phyloP scores from a whole-genome alignment of 1,284 basidiomycete species.

The Rhizoctonia solani region DNA sequence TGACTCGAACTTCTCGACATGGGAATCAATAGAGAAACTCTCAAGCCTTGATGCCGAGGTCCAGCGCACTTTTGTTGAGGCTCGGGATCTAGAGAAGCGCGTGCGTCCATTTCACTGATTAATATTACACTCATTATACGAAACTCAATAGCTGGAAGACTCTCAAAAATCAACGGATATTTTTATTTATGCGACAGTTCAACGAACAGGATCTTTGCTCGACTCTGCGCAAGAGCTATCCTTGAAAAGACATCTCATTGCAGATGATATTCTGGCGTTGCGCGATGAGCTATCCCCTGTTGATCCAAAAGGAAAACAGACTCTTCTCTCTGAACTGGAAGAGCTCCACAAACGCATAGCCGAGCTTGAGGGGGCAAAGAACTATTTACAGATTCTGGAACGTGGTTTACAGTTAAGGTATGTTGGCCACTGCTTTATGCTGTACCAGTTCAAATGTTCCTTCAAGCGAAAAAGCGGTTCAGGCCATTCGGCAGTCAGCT shows the following conservation, averaged over 20 bases:
- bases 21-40: constrained; percentile 26
- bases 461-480: constrained; percentile 43
- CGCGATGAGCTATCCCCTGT: constrained; percentile 65
- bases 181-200: constrained; percentile 18
- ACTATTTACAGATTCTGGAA: constrained; percentile 76
- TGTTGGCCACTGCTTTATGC: constrained; percentile 40
- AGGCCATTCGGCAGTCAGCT: constrained; percentile 42
- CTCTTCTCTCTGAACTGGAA: constrained; percentile 80
- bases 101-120: constrained; percentile 8
- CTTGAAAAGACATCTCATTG: constrained; percentile 72
- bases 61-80: constrained; percentile 23
- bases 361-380: constrained; percentile 72
- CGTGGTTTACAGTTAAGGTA: constrained; percentile 75
- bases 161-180: constrained; percentile 14
- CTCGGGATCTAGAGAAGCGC: constrained; percentile 8
- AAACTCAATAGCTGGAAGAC: constrained; percentile 23
- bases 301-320: constrained; percentile 53
- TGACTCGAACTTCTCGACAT: constrained; percentile 30
- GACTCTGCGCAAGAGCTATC: constrained; percentile 67
- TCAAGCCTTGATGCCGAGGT: constrained; percentile 21
- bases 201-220: constrained; percentile 5
- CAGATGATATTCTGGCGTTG: constrained; percentile 73
- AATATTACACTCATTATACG: not conserved
- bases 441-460: not conserved
- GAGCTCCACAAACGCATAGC: constrained; percentile 70